Evolutionary conservation across 139 green algal species (phyloP), one percentile per base, ranked within the genome.

Genomic region (Chlamydomonas eustigma): DNA sequence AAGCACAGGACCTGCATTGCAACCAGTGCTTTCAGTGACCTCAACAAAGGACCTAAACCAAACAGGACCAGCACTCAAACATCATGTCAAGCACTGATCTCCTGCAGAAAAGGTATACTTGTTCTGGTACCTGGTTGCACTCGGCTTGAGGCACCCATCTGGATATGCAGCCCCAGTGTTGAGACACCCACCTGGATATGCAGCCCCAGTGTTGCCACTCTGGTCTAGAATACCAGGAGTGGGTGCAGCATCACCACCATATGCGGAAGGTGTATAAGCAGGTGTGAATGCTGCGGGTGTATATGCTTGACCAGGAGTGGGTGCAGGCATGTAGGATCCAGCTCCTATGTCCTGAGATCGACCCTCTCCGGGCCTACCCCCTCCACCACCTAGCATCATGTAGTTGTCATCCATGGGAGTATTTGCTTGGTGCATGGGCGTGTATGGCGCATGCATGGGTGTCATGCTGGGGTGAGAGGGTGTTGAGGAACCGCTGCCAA

Each of bases 391-490:
- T 37, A 76, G 44, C 71, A 68, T 69, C 35, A 36, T 68, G 39
- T 77, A 80, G 73, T 84, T 76, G 39, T 80, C 74, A 50, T 81
- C 75, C 35, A 64, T 64, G 12, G 71, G 72, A 2, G 80, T 78
- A 66, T 78, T 50, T 8, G 76, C 64, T 33, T 50, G 34, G 63
- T 86, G 77, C 12, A 76, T 73, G 2, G 81, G 81, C 37, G 81
- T 86, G 77, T 86, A 86, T 2, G 81, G 81, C 67, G 82, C 75
- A 36, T 89, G 76, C 0, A 73, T 58, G 24, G 89, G 89, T 28
- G 88, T 94, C 79, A 90, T 89, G 68, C 73, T 76, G 5, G 88
- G 87, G 66, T 93, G 86, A 78, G 85, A 32, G 1, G 83, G 86
- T 6, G 83, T 91, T 12, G n/a, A 32, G 67, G 5, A 64, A 5